Percentiles rank a stretch among this genome's conserved stretches.
Evolutionary conservation across 1,139 yeast species (phyloP).

Genomic region (Wickerhamiella infanticola): DNA sequence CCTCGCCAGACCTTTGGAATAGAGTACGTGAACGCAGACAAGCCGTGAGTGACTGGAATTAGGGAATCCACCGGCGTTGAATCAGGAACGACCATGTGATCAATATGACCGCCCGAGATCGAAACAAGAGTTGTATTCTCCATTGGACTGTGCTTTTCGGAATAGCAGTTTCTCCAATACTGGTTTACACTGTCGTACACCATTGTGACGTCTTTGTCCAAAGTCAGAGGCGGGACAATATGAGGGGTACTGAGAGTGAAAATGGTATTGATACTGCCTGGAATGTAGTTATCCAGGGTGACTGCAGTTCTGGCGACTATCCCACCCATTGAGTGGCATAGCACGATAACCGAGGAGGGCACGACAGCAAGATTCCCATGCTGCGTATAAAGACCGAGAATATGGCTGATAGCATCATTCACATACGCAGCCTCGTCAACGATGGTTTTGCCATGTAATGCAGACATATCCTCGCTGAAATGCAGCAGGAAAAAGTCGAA

Average conservation of each 20-base stretch:
- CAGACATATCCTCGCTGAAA: conserved; percentile 91
- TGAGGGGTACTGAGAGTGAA: conserved; percentile 88
- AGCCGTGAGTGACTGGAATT: conserved; percentile 58
- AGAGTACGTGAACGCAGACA: conserved; percentile 71
- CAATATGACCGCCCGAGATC: conserved; percentile 82
- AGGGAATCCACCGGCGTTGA: conserved; percentile 64
- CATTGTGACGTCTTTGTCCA: conserved; percentile 72
- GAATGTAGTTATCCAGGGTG: conserved; percentile 58
- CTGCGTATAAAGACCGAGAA: conserved; percentile 43
- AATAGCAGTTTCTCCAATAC: conserved; percentile 60
- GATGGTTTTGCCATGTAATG: conserved; percentile 88
- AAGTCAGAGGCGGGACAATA: conserved; percentile 85
- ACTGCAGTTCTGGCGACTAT: conserved; percentile 69
- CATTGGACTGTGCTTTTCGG: conserved; percentile 18
- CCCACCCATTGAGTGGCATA: conserved; percentile 97
- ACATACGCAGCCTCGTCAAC: conserved; percentile 87
- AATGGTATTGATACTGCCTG: conserved; percentile 65
- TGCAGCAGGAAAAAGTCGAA: conserved; percentile 76
- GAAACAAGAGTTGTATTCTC: conserved; percentile 33
- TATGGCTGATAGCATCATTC: conserved; percentile 72
- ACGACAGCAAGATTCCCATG: conserved; percentile 5
- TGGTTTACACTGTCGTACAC: conserved; percentile 61
- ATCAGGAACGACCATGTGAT: conserved; percentile 81
- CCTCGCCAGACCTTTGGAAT: conserved; percentile 92
- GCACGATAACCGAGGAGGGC: conserved; percentile 60